Conservation (phyloP, 371 early-diverging fungal species). For the Batkoa obscura region DNA sequence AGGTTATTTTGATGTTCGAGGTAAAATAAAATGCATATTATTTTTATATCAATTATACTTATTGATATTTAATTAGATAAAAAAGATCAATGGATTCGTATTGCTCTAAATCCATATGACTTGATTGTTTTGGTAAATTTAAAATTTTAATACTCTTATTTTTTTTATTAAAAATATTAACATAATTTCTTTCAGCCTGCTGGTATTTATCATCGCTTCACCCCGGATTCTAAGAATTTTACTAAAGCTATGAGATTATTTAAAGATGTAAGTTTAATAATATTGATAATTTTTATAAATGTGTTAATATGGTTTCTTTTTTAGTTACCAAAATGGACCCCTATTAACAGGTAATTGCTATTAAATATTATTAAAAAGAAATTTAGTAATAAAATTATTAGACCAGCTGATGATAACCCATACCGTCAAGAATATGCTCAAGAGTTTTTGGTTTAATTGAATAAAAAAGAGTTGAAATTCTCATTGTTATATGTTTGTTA, state of each 20-base stretch:
- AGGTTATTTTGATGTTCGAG: conserved; percentile 77
- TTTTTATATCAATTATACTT: not conserved
- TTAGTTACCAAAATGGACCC: conserved; percentile 75
- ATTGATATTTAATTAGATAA: conserved; percentile 18
- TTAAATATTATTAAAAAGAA: not conserved
- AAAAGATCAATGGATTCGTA: conserved; percentile 78
- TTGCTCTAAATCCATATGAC: conserved; percentile 52
- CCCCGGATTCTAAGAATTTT: conserved; percentile 64
- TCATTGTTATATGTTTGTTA: no score
- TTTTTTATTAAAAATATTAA: conserved; percentile 1
- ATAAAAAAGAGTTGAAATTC: no score
- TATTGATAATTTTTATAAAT: not conserved
- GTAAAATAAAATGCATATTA: conserved; percentile 9
- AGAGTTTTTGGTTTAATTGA: no score
- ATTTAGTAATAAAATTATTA: conserved; percentile 1
- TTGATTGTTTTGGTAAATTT: conserved; percentile 60
- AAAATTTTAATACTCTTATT: no score
- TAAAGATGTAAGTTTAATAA: conserved; percentile 33
- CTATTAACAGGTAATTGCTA: conserved; percentile 73
- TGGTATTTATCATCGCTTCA: conserved; percentile 93
- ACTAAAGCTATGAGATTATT: conserved; percentile 82
- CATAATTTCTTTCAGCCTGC: conserved; percentile 36
- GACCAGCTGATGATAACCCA: conserved; percentile 19
- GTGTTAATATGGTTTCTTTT: not conserved
- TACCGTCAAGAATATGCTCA: conserved; percentile 17